Evolutionary conservation across 2,329 filamentous ascomycete genomes (phyloP).

Genomic region (Botryotinia convoluta): DNA sequence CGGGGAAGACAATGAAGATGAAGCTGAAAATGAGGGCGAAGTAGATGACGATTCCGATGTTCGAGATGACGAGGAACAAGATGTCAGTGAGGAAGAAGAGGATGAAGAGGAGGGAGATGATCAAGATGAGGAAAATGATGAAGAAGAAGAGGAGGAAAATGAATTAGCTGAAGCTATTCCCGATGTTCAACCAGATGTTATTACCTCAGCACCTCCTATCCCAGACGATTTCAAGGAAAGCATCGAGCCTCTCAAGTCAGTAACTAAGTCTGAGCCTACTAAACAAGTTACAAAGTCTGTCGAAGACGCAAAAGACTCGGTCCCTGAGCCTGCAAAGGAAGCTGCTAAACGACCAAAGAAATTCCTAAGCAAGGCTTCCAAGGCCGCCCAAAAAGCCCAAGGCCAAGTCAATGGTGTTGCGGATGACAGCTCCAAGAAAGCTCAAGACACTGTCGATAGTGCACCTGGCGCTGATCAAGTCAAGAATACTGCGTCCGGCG

Average conservation of each 20-base stretch:
- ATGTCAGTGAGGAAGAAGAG: background rate
- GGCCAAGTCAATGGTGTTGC: background rate
- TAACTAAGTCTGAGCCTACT: background rate
- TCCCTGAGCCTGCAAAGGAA: background rate
- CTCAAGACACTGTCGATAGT: background rate
- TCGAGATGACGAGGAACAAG: constrained; percentile 11
- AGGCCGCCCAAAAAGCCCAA: constrained; percentile 5
- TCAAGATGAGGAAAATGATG: constrained; percentile 10
- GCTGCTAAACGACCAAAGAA: constrained; percentile 16
- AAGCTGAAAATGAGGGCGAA: background rate
- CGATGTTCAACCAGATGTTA: constrained; percentile 8
- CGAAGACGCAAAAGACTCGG: background rate
- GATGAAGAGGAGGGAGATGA: constrained; percentile 1
- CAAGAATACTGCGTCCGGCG: background rate
- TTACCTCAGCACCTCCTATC: constrained; percentile 18
- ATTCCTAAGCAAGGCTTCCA: constrained; percentile 18
- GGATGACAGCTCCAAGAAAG: background rate
- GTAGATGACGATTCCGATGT: background rate
- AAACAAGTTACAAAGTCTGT: constrained; percentile 6
- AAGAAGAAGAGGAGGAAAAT: background rate
- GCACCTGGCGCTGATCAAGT: background rate
- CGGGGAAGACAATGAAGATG: constrained; percentile 1
- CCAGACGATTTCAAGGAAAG: constrained; percentile 5
- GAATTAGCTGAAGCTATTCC: constrained; percentile 13
- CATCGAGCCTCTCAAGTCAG: background rate